phyloP scores from a whole-genome alignment of 1,139 yeast species.

The Hansenula anomala region DNA sequence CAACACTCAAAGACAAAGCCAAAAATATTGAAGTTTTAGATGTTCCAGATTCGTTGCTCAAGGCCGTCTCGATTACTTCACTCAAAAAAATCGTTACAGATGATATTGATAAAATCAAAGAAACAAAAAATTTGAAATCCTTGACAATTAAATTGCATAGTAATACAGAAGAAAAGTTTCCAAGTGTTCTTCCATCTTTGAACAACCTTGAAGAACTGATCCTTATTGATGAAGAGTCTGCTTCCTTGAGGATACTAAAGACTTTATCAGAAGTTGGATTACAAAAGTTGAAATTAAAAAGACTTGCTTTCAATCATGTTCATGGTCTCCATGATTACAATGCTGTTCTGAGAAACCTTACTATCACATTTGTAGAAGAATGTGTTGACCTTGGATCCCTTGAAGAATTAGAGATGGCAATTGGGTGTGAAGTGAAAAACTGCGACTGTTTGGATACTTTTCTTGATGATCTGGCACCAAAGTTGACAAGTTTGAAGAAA shows the following conservation, averaged over 20 bases:
- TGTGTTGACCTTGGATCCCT: slow-evolving; percentile 27
- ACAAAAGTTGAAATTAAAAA: slow-evolving; percentile 19
- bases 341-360: slow-evolving; percentile 25
- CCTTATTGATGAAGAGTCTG: slow-evolving; percentile 29
- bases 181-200: slow-evolving; percentile 10
- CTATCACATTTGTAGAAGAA: slow-evolving; percentile 22
- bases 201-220: slow-evolving; percentile 10
- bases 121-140: background rate
- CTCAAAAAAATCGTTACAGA: slow-evolving; percentile 11
- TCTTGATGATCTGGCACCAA: slow-evolving; percentile 27
- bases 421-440: slow-evolving; percentile 39
- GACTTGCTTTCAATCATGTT: slow-evolving; percentile 33
- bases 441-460: slow-evolving; percentile 44
- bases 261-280: slow-evolving; percentile 20
- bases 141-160: background rate
- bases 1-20: slow-evolving; percentile 9
- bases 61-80: slow-evolving; percentile 8
- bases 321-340: slow-evolving; percentile 37
- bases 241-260: slow-evolving; percentile 30
- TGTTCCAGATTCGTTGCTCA: slow-evolving; percentile 14
- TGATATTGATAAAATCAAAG: background rate
- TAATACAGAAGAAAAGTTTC: slow-evolving; percentile 4
- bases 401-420: slow-evolving; percentile 32
- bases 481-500: slow-evolving; percentile 26
- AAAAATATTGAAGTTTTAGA: slow-evolving; percentile 15